Evolutionary conservation across 164 flowering plant genomes (phyloP).

Genomic region (Protea cynaroides): DNA sequence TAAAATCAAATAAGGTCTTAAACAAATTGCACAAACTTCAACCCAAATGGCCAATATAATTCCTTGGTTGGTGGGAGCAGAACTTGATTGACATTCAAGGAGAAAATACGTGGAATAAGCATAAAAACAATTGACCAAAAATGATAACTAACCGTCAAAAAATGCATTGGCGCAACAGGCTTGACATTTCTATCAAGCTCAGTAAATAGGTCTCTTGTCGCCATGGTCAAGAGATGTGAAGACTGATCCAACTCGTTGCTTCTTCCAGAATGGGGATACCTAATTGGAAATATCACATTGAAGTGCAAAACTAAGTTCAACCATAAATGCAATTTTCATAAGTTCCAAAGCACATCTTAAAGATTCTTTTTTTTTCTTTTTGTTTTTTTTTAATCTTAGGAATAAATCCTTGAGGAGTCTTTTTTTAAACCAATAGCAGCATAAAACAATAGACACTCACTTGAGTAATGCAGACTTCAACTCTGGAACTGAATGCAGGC

Average conservation of each 20-base stretch:
- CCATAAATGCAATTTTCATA: background rate
- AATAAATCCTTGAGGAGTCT: no score
- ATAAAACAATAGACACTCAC: conserved; percentile 33
- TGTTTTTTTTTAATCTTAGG: no score
- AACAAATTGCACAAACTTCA: no score
- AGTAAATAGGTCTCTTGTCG: conserved; percentile 79
- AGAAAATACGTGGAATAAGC: background rate
- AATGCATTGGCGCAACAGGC: conserved; percentile 93
- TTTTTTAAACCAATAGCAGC: background rate
- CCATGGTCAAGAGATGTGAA: conserved; percentile 81
- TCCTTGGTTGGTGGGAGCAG: background rate
- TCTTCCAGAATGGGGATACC: conserved; percentile 67
- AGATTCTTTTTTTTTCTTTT: no score
- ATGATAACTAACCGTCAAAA: conserved; percentile 81
- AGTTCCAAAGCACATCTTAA: background rate
- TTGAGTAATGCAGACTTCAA: conserved; percentile 74
- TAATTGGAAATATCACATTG: conserved; percentile 12
- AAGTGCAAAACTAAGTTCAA: background rate
- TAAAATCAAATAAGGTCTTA: no score
- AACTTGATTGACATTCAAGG: background rate
- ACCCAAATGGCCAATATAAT: no score
- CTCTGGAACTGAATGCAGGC: conserved; percentile 96
- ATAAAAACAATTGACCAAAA: conserved; percentile 1
- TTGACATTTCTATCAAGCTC: conserved; percentile 86
- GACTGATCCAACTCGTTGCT: conserved; percentile 75